Conservation (phyloP, 768 basidiomycete species). For the Neoboletus brunneissimus region DNA sequence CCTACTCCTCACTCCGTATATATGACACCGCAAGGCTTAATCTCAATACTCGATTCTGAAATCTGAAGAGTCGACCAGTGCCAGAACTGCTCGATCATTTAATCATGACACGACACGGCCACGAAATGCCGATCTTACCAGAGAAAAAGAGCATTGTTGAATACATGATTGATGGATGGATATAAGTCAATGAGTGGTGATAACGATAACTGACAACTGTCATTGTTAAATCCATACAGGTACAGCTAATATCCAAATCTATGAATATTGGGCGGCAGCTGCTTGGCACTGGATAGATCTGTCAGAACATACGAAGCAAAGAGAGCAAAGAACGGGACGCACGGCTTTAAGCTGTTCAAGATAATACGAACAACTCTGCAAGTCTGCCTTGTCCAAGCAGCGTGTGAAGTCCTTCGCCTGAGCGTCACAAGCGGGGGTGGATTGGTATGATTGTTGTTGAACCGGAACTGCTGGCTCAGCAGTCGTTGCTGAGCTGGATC, state of each 20-base stretch:
- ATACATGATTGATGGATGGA: neutral
- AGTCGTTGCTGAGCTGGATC: conserved; percentile 43
- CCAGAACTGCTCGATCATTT: neutral
- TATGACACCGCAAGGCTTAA: neutral
- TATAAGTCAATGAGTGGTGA: conserved; percentile 3
- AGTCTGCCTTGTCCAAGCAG: conserved; percentile 80
- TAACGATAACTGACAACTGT: conserved; percentile 1
- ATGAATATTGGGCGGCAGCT: conserved; percentile 59
- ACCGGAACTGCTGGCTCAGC: conserved; percentile 50
- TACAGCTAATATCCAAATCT: conserved; percentile 10
- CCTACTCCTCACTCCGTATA: neutral
- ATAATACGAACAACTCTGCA: conserved; percentile 81
- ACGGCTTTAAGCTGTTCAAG: conserved; percentile 87
- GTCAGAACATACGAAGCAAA: conserved; percentile 10
- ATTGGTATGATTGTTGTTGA: conserved; percentile 45
- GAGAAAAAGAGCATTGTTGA: neutral
- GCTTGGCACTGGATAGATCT: conserved; percentile 59
- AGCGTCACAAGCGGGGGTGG: conserved; percentile 56
- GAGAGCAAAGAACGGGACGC: conserved; percentile 30
- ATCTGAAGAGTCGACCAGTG: neutral
- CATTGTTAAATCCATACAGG: conserved; percentile 5
- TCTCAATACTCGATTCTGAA: neutral
- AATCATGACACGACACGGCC: neutral
- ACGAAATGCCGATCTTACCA: neutral
- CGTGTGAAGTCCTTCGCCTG: conserved; percentile 88